Evolutionary conservation across 2,329 filamentous ascomycete genomes (phyloP).

Genomic region (Phialophora expanda): DNA sequence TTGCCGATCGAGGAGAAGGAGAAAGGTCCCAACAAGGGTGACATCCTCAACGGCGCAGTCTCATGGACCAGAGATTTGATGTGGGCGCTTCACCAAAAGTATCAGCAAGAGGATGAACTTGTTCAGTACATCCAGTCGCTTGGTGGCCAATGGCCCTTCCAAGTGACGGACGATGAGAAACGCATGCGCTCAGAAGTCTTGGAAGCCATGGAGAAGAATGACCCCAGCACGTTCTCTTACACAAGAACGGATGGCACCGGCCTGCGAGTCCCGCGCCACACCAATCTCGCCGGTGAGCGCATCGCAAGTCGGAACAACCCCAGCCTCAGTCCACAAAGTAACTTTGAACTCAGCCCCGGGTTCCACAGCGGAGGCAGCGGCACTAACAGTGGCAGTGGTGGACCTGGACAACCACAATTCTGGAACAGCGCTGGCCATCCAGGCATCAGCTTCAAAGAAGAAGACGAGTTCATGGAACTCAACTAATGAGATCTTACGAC

Average conservation of each 20-base stretch:
- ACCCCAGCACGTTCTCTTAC: constrained; percentile 77
- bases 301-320: constrained; percentile 57
- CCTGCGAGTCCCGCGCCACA: constrained; percentile 89
- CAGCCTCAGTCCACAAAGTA: constrained; percentile 62
- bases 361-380: constrained; percentile 75
- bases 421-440: constrained; percentile 60
- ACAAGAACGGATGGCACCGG: constrained; percentile 82
- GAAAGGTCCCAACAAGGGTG: constrained; percentile 97
- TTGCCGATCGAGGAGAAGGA: constrained; percentile 96
- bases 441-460: constrained; percentile 82
- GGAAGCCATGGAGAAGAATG: constrained; percentile 83
- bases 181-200: constrained; percentile 94
- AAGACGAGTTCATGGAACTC: constrained; percentile 86
- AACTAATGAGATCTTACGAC: constrained; percentile 19
- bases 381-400: constrained; percentile 52
- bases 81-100: constrained; percentile 91
- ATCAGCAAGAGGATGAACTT: constrained; percentile 87
- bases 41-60: constrained; percentile 95
- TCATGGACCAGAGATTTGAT: constrained; percentile 97
- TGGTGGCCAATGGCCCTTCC: constrained; percentile 77
- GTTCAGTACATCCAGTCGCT: constrained; percentile 74
- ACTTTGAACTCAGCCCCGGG: constrained; percentile 68
- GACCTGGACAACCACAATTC: constrained; percentile 56
- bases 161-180: constrained; percentile 86
- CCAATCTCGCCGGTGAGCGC: constrained; percentile 84